A percentile compares a stretch with the other conserved stretches of the same genome.
Evolutionary conservation across 495 filamentous ascomycete genomes (phyloP).

Genomic region (Neurospora sp.): DNA sequence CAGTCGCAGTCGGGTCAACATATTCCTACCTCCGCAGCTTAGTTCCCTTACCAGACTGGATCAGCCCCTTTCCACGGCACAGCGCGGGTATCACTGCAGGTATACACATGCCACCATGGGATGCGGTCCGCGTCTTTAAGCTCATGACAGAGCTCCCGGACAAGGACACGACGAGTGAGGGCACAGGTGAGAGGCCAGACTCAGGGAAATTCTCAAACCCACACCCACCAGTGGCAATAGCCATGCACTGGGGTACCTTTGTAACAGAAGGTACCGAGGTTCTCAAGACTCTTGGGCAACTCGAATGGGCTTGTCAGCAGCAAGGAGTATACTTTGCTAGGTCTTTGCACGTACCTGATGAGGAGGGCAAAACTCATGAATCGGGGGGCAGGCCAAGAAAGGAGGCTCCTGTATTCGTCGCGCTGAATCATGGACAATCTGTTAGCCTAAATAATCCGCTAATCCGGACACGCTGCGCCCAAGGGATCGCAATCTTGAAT

Average conservation of each 20-base stretch:
- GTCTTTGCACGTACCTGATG: not conserved
- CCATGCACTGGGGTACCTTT: slow-evolving; percentile 28
- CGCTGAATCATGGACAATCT: slow-evolving; percentile 10
- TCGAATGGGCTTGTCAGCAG: slow-evolving; percentile 21
- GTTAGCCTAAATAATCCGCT: rapidly evolving
- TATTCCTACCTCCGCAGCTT: slow-evolving; percentile 21
- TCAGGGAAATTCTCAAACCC: not conserved
- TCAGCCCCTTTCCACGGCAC: slow-evolving; percentile 19
- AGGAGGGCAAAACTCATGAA: not conserved
- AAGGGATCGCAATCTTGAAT: not conserved
- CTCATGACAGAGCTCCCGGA: slow-evolving; percentile 6
- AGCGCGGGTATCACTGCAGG: slow-evolving; percentile 12
- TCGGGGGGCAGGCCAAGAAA: not conserved
- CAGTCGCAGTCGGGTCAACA: slow-evolving; percentile 19
- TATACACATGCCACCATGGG: slow-evolving; percentile 26
- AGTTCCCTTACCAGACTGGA: slow-evolving; percentile 14
- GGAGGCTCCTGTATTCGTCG: slow-evolving; percentile 3
- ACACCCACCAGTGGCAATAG: slow-evolving; percentile 14
- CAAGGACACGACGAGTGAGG: not conserved
- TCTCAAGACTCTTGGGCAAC: slow-evolving; percentile 16
- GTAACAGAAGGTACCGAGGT: slow-evolving; percentile 19
- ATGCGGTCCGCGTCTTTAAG: slow-evolving; percentile 20
- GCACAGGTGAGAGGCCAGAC: not conserved
- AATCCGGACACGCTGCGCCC: rapidly evolving
- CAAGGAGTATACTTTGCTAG: slow-evolving; percentile 19